Evolutionary conservation across 2,329 filamentous ascomycete genomes (phyloP).

Genomic region (Curvularia verruculosa): DNA sequence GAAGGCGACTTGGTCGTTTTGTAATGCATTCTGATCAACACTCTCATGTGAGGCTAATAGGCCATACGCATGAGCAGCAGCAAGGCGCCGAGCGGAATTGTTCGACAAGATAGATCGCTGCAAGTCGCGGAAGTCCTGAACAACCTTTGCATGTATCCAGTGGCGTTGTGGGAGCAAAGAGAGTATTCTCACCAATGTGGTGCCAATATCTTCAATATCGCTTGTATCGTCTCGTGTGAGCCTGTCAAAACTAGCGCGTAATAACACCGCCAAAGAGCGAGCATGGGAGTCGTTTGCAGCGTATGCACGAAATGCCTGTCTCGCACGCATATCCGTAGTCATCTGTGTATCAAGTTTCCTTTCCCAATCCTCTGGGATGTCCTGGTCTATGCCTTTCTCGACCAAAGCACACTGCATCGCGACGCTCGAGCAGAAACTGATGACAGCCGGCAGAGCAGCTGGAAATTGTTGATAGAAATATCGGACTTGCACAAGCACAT

Average conservation of each 20-base stretch:
- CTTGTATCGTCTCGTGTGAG: constrained; percentile 49
- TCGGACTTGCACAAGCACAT: constrained; percentile 36
- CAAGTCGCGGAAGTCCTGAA: constrained; percentile 56
- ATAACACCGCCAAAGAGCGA: constrained; percentile 49
- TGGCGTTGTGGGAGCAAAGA: constrained; percentile 60
- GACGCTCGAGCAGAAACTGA: constrained; percentile 71
- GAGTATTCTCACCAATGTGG: constrained; percentile 61
- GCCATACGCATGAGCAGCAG: constrained; percentile 74
- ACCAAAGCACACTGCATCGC: constrained; percentile 63
- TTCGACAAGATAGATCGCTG: constrained; percentile 71
- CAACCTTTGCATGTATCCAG: constrained; percentile 39
- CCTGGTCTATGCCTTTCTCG: constrained; percentile 53
- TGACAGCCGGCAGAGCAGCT: constrained; percentile 69
- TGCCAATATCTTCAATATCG: constrained; percentile 54
- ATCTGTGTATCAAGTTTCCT: constrained; percentile 75
- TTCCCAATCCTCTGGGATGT: constrained; percentile 83
- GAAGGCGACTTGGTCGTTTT: constrained; percentile 54
- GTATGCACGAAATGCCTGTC: constrained; percentile 64
- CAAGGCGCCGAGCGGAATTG: constrained; percentile 68
- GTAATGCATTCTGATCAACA: constrained; percentile 50
- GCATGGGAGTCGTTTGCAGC: constrained; percentile 42
- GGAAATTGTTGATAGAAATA: constrained; percentile 44
- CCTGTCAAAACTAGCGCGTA: constrained; percentile 55
- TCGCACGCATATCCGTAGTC: constrained; percentile 69
- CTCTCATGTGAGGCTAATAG: constrained; percentile 72